phyloP scores from a whole-genome alignment of 2,329 filamentous ascomycete genomes.

The Talaromyces verruculosus region DNA sequence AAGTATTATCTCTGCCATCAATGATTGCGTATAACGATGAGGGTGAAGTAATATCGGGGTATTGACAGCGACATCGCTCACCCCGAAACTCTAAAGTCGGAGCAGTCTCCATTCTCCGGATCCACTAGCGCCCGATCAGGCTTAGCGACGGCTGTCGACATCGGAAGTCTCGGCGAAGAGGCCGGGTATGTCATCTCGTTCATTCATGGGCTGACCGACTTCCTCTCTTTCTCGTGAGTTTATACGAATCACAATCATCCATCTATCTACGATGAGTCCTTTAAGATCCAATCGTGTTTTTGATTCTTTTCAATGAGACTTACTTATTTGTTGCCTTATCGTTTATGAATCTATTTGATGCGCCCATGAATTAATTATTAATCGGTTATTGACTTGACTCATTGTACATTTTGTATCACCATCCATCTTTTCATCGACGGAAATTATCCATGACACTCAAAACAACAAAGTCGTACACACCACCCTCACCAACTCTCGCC shows the following conservation, averaged over 20 bases:
- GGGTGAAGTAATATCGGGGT: no score
- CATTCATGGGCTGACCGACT: not conserved
- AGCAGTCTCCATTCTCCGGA: conserved; percentile 1
- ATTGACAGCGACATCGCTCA: not conserved
- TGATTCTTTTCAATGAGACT: not conserved
- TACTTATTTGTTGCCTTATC: not conserved
- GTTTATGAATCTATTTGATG: not conserved
- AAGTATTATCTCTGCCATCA: no score
- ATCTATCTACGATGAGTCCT: not conserved
- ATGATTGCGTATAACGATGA: no score
- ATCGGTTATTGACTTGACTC: conserved; percentile 6
- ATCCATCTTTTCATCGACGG: not conserved
- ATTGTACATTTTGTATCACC: not conserved
- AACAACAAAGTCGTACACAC: not conserved
- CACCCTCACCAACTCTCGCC: not conserved
- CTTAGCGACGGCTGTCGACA: conserved; percentile 7
- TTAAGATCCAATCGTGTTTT: not conserved
- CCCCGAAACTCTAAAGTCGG: not conserved
- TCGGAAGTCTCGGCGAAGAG: conserved; percentile 13
- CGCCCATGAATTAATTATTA: not conserved
- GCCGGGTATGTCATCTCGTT: not conserved
- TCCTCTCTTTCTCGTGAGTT: not conserved
- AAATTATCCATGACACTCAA: conserved; percentile 5
- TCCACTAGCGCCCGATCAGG: not conserved
- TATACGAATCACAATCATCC: not conserved